These are phyloP conservation scores for Pezicula neosporulosa DNA, from an alignment of 2,329 filamentous ascomycete genomes.

Conservation along the genomic window DNA sequence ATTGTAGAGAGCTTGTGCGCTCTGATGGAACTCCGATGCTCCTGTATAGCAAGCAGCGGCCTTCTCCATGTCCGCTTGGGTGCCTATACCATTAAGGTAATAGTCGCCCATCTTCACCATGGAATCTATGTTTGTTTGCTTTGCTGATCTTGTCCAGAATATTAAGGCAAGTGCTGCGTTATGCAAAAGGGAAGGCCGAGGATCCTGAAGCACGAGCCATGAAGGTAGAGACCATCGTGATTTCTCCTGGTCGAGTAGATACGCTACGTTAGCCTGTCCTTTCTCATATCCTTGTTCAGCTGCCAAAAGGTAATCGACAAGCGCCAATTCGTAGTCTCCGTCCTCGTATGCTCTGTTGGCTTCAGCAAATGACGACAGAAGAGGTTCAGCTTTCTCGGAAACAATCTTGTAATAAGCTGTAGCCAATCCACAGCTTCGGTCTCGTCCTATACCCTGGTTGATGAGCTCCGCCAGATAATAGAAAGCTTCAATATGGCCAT, in stretches of 20 bases:
- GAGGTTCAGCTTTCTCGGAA: constrained; percentile 51
- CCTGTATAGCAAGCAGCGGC: constrained; percentile 91
- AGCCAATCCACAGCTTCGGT: constrained; percentile 63
- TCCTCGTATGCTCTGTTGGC: constrained; percentile 63
- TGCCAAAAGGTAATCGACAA: constrained; percentile 67
- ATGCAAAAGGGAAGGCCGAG: constrained; percentile 41
- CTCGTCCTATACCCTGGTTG: constrained; percentile 61
- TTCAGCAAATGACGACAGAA: constrained; percentile 61
- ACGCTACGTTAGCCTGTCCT: constrained; percentile 70
- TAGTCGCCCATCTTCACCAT: constrained; percentile 99
- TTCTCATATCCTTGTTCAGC: constrained; percentile 72
- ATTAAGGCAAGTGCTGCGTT: constrained; percentile 61
- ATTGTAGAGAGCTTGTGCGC: constrained; percentile 94
- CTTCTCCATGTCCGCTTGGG: constrained; percentile 70
- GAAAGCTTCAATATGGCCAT: constrained; percentile 67
- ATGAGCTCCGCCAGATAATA: constrained; percentile 71
- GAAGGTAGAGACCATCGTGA: constrained; percentile 45
- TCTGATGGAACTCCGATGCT: constrained; percentile 86
- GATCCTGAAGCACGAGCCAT: constrained; percentile 29
- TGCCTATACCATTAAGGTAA: constrained; percentile 80
- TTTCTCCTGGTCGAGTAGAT: constrained; percentile 62
- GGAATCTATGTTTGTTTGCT: constrained; percentile 89
- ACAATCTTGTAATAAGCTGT: constrained; percentile 65
- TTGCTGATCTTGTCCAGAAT: constrained; percentile 93
- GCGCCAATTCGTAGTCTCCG: constrained; percentile 60